Evolutionary conservation across 164 flowering plant genomes (phyloP), one percentile per base, ranked within the genome.

Genomic region (Warburgia ugandensis): DNA sequence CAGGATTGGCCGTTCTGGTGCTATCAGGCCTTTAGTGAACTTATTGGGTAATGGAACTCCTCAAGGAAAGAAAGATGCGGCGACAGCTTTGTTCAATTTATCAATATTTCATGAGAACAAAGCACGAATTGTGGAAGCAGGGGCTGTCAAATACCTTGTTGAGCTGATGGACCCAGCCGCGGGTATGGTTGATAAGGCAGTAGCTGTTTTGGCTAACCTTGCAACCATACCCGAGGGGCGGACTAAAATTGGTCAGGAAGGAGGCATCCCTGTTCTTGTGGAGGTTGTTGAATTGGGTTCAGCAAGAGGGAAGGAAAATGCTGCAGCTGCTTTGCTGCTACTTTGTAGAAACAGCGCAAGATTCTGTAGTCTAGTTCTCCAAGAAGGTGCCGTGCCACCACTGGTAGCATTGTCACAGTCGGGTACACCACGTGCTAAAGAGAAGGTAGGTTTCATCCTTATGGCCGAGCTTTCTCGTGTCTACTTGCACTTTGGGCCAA

Each of bases 51-150:
- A 73, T n/a, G 98, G 98, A n/a, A 78, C 88, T n/a, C 95, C 86
- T 20, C 70, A 95, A 59, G 98, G 98, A 13, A 92, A 83, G 68
- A 92, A 83, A 58, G 98, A 92, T 63, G 98, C 98, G 37, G 98
- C 96, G 6, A 92, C 96, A 1, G 98, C 96, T 11, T 79, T 92
- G 26, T 92, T 92, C 48, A 88, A 87, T 62, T 84, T 92, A 21
- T 81, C 79, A 4, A 78, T 88, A 40, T 85, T 78, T 61, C 95
- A 88, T 56, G 96, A 91, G n/a, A 92, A 92, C 70, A 92, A 88
- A 61, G 86, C 72, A 28, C 64, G 86, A 45, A 96, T 96, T 14
- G 84, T 92, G 1, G 71, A 75, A 45, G 94, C 94, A 6, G 96
- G 98, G 27, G 80, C 89, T 40, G 94, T 92, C 59, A 63, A 29